Conservation (phyloP, 2,329 filamentous ascomycete species). For the Claviceps paspali region DNA sequence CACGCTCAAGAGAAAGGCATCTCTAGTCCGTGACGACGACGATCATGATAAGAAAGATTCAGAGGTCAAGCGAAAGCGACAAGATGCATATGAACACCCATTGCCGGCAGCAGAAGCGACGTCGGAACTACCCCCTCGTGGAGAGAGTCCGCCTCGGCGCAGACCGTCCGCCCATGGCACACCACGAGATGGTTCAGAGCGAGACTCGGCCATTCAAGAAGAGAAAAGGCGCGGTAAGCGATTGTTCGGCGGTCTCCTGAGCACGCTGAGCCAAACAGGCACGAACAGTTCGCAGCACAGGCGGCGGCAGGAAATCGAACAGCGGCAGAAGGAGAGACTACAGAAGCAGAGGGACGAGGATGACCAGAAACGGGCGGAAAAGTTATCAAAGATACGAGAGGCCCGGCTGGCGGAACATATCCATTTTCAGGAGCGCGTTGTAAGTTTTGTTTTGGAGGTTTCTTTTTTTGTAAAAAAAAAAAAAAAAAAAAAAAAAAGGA, state of each 20-base stretch:
- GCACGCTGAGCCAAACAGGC: constrained; percentile 60
- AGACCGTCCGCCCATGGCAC: constrained; percentile 1
- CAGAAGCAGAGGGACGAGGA: constrained; percentile 59
- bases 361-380: constrained; percentile 50
- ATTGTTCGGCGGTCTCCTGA: constrained; percentile 70
- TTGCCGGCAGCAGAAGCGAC: no score
- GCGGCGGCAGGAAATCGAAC: constrained; percentile 66
- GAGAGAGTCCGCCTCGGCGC: constrained; percentile 2
- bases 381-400: constrained; percentile 43
- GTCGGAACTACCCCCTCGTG: neutral
- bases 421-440: constrained; percentile 60
- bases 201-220: constrained; percentile 31
- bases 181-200: constrained; percentile 10
- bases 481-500: no score
- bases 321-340: constrained; percentile 61
- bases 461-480: no score
- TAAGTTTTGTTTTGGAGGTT: constrained; percentile 22
- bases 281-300: constrained; percentile 47
- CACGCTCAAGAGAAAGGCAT: constrained; percentile 16
- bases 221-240: constrained; percentile 76
- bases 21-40: constrained; percentile 7
- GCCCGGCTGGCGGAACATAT: constrained; percentile 55
- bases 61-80: constrained; percentile 7
- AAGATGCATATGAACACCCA: constrained; percentile 8
- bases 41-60: constrained; percentile 11